Evolutionary conservation across 495 filamentous ascomycete species (phyloP), one percentile per base, ranked within the genome.

Genomic region (Glutinoglossum americanum): DNA sequence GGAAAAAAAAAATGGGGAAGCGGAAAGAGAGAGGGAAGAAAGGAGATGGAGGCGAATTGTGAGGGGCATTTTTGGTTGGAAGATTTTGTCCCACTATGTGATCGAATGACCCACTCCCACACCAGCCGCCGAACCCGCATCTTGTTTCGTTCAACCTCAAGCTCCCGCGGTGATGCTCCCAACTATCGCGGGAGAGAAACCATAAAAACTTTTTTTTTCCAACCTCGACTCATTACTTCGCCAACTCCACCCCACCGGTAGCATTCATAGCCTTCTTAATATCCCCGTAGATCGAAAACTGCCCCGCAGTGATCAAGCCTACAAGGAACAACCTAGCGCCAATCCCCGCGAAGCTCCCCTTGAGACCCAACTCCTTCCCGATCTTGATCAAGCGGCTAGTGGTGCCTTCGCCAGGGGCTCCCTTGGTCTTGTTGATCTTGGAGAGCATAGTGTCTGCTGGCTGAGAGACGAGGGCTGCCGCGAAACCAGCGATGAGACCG

Each of bases 371-470:
- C 74, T 98, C 92, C 71, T 84, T 85, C 62, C 72, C 88, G 69
- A 97, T 97, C 83, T 96, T 96, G 76, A 95, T 78, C 61, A 98
- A 75, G 71, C 92, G 86, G 72, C 73, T 77, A 62, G 81, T 83
- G 66, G 89, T 98, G 69, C 90, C 81, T 79, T 98, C 90, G 73
- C 92, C 92, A 58, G 92, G 92, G 51, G 82, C 75, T 71, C 92
- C 92, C 74, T 86, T 87, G 72, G 88, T 94, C 87, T 98, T 98
- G 86, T 98, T 98, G 80, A 98, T 98, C 82, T 97, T 97, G 76
- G 78, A 84, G 65, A 98, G 82, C 92, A 97, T 97, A 67, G 92
- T 98, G 72, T 97, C 92, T 68, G 92, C 92, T 65, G 92, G 90
- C 75, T 98, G 92, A 49, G 92, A 97, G 65, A 98, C 82, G 69